phyloP scores from a whole-genome alignment of 139 green algal species.

The Dunaliella primolecta region DNA sequence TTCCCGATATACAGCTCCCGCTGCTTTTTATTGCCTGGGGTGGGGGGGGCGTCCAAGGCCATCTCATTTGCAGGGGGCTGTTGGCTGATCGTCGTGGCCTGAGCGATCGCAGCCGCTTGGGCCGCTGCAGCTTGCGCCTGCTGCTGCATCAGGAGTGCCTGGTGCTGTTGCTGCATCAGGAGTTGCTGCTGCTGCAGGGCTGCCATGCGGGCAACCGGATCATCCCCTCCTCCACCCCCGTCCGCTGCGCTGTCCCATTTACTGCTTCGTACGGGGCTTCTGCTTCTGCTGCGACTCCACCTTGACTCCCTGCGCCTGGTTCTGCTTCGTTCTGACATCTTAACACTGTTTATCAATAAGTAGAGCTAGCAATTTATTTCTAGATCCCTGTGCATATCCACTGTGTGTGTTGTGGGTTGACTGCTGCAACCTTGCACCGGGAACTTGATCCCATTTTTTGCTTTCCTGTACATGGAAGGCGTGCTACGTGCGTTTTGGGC shows the following conservation, averaged over 20 bases:
- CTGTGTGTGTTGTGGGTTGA: too few species aligned
- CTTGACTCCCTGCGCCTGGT: background rate
- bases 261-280: background rate
- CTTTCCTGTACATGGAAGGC: background rate
- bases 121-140: conserved; percentile 14
- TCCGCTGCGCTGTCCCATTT: background rate
- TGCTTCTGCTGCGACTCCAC: background rate
- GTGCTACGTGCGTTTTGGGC: too few species aligned
- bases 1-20: conserved; percentile 66
- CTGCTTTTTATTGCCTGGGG: conserved; percentile 24
- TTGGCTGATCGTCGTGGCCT: background rate
- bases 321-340: too few species aligned
- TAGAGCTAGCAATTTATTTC: too few species aligned
- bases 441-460: too few species aligned
- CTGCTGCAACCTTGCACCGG: too few species aligned
- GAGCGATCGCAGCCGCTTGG: background rate
- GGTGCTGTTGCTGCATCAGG: conserved; percentile 26
- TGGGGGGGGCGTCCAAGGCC: conserved; percentile 11
- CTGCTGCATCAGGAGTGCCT: conserved; percentile 19
- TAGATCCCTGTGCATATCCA: too few species aligned
- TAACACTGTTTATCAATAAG: background rate
- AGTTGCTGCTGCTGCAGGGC: conserved; percentile 36
- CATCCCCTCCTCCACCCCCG: conserved; percentile 1
- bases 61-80: background rate
- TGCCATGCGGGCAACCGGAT: conserved; percentile 9